Evolutionary conservation across 352 stramenopile genomes (phyloP).

Genomic region (Globisporangium perplexum): DNA sequence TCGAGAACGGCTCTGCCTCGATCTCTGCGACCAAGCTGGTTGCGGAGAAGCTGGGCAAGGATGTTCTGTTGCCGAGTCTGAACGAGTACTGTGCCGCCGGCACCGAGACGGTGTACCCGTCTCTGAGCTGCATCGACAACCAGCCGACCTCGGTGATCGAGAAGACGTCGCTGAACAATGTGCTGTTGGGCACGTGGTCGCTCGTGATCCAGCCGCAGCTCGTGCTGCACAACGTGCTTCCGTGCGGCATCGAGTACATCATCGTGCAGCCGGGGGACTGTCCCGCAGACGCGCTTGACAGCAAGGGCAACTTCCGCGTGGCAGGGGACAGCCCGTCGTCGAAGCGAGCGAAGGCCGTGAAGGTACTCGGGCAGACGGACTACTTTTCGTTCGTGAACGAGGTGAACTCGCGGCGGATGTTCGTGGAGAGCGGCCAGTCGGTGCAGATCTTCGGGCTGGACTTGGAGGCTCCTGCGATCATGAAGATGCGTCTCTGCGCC

Average conservation of each 20-base stretch:
- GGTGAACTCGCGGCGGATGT: slow-evolving; percentile 71
- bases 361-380: slow-evolving; percentile 37
- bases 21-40: slow-evolving; percentile 38
- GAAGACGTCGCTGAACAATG: slow-evolving; percentile 60
- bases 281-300: slow-evolving; percentile 48
- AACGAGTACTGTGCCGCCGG: slow-evolving; percentile 39
- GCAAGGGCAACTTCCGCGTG: slow-evolving; percentile 48
- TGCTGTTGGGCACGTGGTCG: slow-evolving; percentile 54
- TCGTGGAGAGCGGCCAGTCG: slow-evolving; percentile 71
- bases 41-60: slow-evolving; percentile 63
- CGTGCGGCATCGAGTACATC: slow-evolving; percentile 75
- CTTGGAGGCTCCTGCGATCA: slow-evolving; percentile 56
- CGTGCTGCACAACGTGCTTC: slow-evolving; percentile 76
- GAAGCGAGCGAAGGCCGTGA: slow-evolving; percentile 42
- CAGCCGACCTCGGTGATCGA: slow-evolving; percentile 78
- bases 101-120: slow-evolving; percentile 66
- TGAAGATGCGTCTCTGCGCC: slow-evolving; percentile 72
- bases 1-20: slow-evolving; percentile 38
- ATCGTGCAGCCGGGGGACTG: slow-evolving; percentile 79
- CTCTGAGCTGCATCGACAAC: slow-evolving; percentile 68
- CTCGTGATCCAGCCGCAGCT: slow-evolving; percentile 81
- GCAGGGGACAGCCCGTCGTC: slow-evolving; percentile 23
- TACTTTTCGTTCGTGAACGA: slow-evolving; percentile 76
- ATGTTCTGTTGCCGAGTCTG: slow-evolving; percentile 42
- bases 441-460: slow-evolving; percentile 80